Conservation (phyloP, 495 filamentous ascomycete species). For the Parmelia sp. region DNA sequence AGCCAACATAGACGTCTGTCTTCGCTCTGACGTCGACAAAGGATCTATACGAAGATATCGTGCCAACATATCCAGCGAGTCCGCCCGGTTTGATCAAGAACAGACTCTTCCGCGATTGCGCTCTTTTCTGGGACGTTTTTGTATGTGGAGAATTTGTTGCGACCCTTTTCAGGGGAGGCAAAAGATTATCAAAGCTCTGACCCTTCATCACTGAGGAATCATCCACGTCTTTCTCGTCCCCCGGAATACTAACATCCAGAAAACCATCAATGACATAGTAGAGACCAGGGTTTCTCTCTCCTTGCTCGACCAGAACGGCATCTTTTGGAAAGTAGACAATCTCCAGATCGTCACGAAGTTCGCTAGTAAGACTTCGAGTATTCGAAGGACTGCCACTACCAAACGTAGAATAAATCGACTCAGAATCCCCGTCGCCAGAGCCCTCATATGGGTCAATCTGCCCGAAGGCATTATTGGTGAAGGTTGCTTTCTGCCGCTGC, state of each 20-base stretch:
- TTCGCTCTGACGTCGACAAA: slow-evolving; percentile 96
- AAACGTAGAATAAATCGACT: slow-evolving; percentile 70
- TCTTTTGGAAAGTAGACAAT: slow-evolving; percentile 96
- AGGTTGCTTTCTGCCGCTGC: slow-evolving; percentile 74
- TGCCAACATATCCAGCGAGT: slow-evolving; percentile 88
- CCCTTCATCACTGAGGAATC: slow-evolving; percentile 32
- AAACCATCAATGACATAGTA: slow-evolving; percentile 99
- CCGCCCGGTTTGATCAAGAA: slow-evolving; percentile 94
- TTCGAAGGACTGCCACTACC: slow-evolving; percentile 50
- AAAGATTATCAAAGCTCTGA: slow-evolving; percentile 36
- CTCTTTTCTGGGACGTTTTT: slow-evolving; percentile 43
- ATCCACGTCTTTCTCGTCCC: slow-evolving; percentile 46
- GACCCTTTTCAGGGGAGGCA: slow-evolving; percentile 46
- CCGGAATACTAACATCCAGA: slow-evolving; percentile 77
- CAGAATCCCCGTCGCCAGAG: slow-evolving; percentile 74
- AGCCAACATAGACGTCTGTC: slow-evolving; percentile 97
- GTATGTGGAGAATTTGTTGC: slow-evolving; percentile 42
- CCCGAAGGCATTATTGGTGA: slow-evolving; percentile 89
- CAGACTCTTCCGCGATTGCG: slow-evolving; percentile 59
- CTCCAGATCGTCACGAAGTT: slow-evolving; percentile 87
- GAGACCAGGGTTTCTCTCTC: slow-evolving; percentile 87
- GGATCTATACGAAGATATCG: slow-evolving; percentile 87
- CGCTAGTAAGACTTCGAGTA: slow-evolving; percentile 54
- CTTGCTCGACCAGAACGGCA: slow-evolving; percentile 93
- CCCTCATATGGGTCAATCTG: slow-evolving; percentile 88